These are phyloP conservation scores for Pyrenopolyporus hunteri DNA, from an alignment of 495 filamentous ascomycete genomes.

Conservation along the genomic window DNA sequence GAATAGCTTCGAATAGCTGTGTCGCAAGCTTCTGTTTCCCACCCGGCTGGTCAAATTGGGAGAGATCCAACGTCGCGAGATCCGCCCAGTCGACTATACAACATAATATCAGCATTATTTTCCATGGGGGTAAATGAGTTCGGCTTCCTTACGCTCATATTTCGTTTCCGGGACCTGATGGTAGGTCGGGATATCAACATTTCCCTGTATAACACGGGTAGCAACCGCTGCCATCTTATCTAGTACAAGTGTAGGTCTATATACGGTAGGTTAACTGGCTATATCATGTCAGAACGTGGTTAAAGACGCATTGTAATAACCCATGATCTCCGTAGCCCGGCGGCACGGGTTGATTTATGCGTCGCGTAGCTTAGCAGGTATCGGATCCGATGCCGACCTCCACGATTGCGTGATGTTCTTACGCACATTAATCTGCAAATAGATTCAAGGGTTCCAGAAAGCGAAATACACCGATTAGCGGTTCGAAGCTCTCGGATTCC, in stretches of 20 bases:
- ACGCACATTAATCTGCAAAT: constrained; percentile 25
- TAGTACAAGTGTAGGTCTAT: constrained; percentile 1
- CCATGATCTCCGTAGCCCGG: constrained; percentile 12
- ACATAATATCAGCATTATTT: not conserved
- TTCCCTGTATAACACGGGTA: constrained; percentile 14
- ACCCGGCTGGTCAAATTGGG: constrained; percentile 57
- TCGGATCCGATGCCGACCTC: constrained; percentile 31
- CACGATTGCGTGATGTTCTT: constrained; percentile 31
- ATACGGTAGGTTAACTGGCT: not conserved
- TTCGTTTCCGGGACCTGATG: constrained; percentile 47
- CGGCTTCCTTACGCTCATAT: constrained; percentile 42
- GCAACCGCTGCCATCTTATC: constrained; percentile 38
- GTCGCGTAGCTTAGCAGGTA: constrained; percentile 4
- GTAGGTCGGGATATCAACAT: constrained; percentile 42
- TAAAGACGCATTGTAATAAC: not conserved
- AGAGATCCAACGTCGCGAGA: constrained; percentile 61
- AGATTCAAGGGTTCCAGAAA: constrained; percentile 4
- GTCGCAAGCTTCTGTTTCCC: constrained; percentile 61
- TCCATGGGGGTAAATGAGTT: not conserved
- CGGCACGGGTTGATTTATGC: constrained; percentile 20
- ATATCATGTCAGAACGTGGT: not conserved
- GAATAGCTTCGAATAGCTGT: constrained; percentile 63
- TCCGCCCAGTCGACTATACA: constrained; percentile 61
- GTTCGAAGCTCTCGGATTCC: constrained; percentile 29
- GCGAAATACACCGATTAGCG: constrained; percentile 9